Evolutionary conservation across 176 grass and related monocot genomes (phyloP).

Genomic region (Dendrocalamus sinicus): DNA sequence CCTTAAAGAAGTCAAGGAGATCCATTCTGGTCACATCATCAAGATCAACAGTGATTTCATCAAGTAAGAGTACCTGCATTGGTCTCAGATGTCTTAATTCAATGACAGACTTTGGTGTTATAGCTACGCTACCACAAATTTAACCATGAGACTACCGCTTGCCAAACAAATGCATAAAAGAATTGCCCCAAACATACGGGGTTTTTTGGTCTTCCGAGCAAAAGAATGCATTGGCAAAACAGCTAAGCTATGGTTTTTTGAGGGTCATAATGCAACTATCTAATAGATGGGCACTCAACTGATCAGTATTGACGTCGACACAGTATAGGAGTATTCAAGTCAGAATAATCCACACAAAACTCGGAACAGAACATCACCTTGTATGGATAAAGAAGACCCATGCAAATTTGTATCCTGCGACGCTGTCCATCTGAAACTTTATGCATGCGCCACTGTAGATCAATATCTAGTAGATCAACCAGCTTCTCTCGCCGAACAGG

Average conservation of each 20-base stretch:
- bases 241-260: neutral
- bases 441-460: slow-evolving; percentile 95
- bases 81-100: slow-evolving; percentile 18
- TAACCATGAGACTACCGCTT: slow-evolving; percentile 1
- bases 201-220: neutral
- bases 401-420: slow-evolving; percentile 95
- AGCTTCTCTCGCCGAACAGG: slow-evolving; percentile 85
- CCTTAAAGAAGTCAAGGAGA: slow-evolving; percentile 94
- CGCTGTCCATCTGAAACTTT: slow-evolving; percentile 99
- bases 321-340: neutral
- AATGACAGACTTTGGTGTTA: neutral
- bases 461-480: slow-evolving; percentile 90
- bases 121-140: neutral
- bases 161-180: neutral
- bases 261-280: neutral
- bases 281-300: slow-evolving; percentile 18
- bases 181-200: neutral
- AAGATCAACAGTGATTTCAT: slow-evolving; percentile 90
- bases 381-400: slow-evolving; percentile 97
- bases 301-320: neutral
- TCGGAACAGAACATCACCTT: slow-evolving; percentile 63
- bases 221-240: neutral
- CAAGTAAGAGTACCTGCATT: slow-evolving; percentile 83
- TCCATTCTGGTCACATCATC: slow-evolving; percentile 95
- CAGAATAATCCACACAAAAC: slow-evolving; percentile 11